phyloP scores from a whole-genome alignment of 2,329 filamentous ascomycete species.

The Hirsutella thompsonii region DNA sequence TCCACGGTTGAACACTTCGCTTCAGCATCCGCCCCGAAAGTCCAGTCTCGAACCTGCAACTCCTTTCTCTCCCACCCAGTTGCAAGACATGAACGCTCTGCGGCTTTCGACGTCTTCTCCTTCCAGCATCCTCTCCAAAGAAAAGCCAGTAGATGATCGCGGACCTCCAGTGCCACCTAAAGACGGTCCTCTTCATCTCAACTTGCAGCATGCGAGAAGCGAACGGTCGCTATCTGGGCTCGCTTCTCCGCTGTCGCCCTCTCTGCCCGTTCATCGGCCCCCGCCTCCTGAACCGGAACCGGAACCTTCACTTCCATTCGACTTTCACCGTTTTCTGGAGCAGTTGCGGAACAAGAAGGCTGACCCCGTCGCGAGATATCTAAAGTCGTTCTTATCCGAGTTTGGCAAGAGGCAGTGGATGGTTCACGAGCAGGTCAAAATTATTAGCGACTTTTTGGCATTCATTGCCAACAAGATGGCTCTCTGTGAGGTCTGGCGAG shows the following conservation, averaged over 20 bases:
- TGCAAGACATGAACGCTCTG: conserved; percentile 33
- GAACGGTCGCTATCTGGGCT: conserved; percentile 19
- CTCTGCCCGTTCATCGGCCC: conserved; percentile 41
- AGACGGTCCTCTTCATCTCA: conserved; percentile 33
- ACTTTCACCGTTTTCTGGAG: conserved; percentile 94
- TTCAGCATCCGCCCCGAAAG: conserved; percentile 66
- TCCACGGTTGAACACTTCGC: conserved; percentile 54
- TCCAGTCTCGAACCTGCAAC: conserved; percentile 72
- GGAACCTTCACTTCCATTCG: conserved; percentile 79
- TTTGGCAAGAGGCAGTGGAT: conserved; percentile 99
- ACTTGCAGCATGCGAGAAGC: conserved; percentile 20
- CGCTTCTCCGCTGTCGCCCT: conserved; percentile 30
- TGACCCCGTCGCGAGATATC: conserved; percentile 92
- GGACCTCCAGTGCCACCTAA: conserved; percentile 48
- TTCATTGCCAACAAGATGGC: conserved; percentile 99
- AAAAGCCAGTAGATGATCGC: conserved; percentile 28
- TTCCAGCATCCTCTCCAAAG: conserved; percentile 21
- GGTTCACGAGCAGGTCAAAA: conserved; percentile 99
- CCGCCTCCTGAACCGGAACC: conserved; percentile 63
- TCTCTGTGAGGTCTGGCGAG: conserved; percentile 89
- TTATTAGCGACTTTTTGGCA: conserved; percentile 88
- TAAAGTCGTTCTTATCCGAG: conserved; percentile 87
- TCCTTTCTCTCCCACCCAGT: conserved; percentile 32
- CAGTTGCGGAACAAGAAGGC: conserved; percentile 92
- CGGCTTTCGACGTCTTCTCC: conserved; percentile 26